phyloP scores from a whole-genome alignment of 495 filamentous ascomycete species.

The Annulohypoxylon bovei region DNA sequence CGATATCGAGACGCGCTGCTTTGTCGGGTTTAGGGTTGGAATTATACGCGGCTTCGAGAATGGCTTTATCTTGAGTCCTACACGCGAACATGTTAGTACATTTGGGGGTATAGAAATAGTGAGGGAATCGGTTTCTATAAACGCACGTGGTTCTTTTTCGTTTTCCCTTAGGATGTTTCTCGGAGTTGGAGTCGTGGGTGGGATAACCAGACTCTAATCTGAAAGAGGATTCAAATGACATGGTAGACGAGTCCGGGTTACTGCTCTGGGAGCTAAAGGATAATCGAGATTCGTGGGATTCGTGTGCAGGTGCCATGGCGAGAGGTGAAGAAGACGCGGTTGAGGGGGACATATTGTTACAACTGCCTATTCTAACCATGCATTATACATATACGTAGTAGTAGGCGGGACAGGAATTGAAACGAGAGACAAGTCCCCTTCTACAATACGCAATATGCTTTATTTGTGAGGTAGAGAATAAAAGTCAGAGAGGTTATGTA shows the following conservation, averaged over 20 bases:
- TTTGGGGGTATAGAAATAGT: slow-evolving; percentile 17
- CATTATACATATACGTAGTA: slow-evolving; percentile 42
- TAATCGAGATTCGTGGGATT: slow-evolving; percentile 28
- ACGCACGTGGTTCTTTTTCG: slow-evolving; percentile 66
- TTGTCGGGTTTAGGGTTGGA: slow-evolving; percentile 94
- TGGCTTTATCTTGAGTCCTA: slow-evolving; percentile 87
- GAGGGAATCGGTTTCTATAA: slow-evolving; percentile 11
- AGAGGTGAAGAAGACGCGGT: slow-evolving; percentile 44
- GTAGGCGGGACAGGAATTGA: slow-evolving; percentile 30
- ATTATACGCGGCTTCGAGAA: slow-evolving; percentile 88
- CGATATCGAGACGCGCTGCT: slow-evolving; percentile 81
- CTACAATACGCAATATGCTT: slow-evolving; percentile 5
- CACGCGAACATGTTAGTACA: slow-evolving; percentile 32
- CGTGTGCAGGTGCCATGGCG: slow-evolving; percentile 40
- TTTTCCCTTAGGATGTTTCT: slow-evolving; percentile 61
- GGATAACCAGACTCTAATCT: slow-evolving; percentile 45
- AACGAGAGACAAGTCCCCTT: slow-evolving; percentile 42
- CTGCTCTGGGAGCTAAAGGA: slow-evolving; percentile 47
- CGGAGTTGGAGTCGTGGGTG: slow-evolving; percentile 41
- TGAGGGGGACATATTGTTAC: slow-evolving; percentile 40
- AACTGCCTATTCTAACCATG: slow-evolving; percentile 35
- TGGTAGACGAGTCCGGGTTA: slow-evolving; percentile 40
- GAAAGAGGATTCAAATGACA: slow-evolving; percentile 48
- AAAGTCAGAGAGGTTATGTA: background rate
- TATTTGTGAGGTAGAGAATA: slow-evolving; percentile 27